These are phyloP conservation scores for Hypseocharis bilobata DNA, from an alignment of 441 rosid genomes.

Conservation along the genomic window DNA sequence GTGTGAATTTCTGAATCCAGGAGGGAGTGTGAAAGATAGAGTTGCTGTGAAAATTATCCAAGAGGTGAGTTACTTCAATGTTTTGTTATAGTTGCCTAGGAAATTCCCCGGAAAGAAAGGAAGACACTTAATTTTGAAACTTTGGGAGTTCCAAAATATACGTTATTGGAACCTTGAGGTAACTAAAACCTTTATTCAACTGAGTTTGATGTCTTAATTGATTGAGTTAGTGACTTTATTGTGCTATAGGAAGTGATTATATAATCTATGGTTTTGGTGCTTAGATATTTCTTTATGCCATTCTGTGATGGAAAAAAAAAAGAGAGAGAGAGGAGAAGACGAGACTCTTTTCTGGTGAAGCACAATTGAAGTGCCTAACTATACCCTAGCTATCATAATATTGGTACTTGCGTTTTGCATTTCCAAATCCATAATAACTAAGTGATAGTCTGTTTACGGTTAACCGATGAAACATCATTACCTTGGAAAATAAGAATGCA, in stretches of 20 bases:
- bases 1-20: conserved; percentile 91
- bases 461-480: not conserved
- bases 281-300: not conserved
- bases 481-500: not conserved
- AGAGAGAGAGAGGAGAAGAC: not conserved
- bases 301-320: too few species aligned
- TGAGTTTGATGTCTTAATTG: not conserved
- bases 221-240: not conserved
- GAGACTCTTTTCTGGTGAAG: not conserved
- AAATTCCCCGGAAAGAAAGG: not conserved
- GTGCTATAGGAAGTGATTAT: not conserved
- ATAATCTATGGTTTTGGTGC: not conserved
- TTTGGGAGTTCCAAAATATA: not conserved
- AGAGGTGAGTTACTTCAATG: conserved; percentile 44
- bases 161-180: not conserved
- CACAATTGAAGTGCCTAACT: not conserved
- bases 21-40: conserved; percentile 92
- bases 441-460: too few species aligned
- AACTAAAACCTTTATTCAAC: not conserved
- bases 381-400: not conserved
- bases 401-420: not conserved
- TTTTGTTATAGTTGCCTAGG: not conserved
- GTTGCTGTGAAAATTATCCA: conserved; percentile 76
- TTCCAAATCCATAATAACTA: too few species aligned
- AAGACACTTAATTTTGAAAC: not conserved